Conservation (phyloP, 192 early-diverging fungal species). For the Coemansia javaensis region DNA sequence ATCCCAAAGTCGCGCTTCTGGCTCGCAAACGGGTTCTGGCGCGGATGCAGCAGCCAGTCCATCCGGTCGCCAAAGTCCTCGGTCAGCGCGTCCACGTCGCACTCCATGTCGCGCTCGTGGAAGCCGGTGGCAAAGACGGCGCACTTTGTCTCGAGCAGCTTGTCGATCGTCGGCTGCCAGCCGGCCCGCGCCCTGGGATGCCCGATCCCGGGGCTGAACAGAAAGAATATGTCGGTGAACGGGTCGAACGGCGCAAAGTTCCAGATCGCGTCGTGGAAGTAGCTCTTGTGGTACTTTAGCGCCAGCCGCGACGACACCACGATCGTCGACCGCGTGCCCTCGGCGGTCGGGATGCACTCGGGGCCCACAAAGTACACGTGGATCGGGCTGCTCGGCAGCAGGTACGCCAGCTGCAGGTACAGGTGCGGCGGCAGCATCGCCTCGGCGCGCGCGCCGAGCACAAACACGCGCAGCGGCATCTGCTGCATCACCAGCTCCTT, state of each 20-base stretch:
- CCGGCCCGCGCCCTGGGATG: slow-evolving; percentile 56
- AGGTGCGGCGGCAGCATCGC: slow-evolving; percentile 69
- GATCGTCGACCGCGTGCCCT: slow-evolving; percentile 51
- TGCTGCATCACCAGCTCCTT: slow-evolving; percentile 52
- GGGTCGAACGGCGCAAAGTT: slow-evolving; percentile 68
- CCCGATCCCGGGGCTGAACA: slow-evolving; percentile 72
- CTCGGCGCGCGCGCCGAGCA: slow-evolving; percentile 70
- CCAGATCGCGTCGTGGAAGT: slow-evolving; percentile 59
- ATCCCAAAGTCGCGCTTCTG: slow-evolving; percentile 70
- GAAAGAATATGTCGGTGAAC: slow-evolving; percentile 71
- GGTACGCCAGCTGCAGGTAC: slow-evolving; percentile 65
- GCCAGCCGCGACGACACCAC: slow-evolving; percentile 54
- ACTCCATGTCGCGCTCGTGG: slow-evolving; percentile 62
- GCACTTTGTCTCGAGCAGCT: slow-evolving; percentile 70
- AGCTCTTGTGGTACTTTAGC: slow-evolving; percentile 63
- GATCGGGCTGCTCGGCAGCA: slow-evolving; percentile 69
- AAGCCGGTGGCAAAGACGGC: slow-evolving; percentile 73
- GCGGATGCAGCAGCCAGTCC: slow-evolving; percentile 70
- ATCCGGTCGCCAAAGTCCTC: slow-evolving; percentile 56
- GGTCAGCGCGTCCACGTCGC: slow-evolving; percentile 56
- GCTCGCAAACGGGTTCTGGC: slow-evolving; percentile 62
- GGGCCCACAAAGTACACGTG: slow-evolving; percentile 80
- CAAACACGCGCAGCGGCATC: slow-evolving; percentile 62
- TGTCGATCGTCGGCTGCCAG: slow-evolving; percentile 64
- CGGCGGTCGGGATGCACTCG: slow-evolving; percentile 56